These are phyloP conservation scores for Moesziomyces parantarcticus DNA, from an alignment of 1,284 basidiomycete species.

Conservation along the genomic window DNA sequence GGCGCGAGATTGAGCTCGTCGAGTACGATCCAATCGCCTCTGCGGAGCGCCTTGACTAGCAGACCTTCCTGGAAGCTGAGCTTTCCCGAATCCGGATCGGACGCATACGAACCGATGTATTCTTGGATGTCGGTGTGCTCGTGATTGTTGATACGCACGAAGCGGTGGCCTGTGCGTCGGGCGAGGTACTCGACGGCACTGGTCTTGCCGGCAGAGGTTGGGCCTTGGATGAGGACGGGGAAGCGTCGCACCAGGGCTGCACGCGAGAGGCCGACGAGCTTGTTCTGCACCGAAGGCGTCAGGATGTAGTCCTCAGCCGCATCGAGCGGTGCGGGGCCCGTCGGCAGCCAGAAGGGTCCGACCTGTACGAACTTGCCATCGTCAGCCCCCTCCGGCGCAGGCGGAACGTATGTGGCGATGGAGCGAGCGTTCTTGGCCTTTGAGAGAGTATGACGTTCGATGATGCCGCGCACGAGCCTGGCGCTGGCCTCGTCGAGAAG, in stretches of 20 bases:
- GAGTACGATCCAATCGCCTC: slow-evolving; percentile 97
- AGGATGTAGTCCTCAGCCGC: slow-evolving; percentile 84
- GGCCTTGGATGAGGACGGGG: slow-evolving; percentile 96
- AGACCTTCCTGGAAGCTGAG: slow-evolving; percentile 90
- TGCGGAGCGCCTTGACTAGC: slow-evolving; percentile 88
- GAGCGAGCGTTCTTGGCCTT: slow-evolving; percentile 78
- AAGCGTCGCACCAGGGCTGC: slow-evolving; percentile 89
- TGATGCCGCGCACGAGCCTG: slow-evolving; percentile 76
- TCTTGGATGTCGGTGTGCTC: slow-evolving; percentile 99
- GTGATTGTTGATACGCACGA: slow-evolving; percentile 99
- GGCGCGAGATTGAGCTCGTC: slow-evolving; percentile 98
- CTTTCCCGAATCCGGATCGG: slow-evolving; percentile 89
- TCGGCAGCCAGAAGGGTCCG: slow-evolving; percentile 89
- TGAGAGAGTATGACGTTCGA: slow-evolving; percentile 82
- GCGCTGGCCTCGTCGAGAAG: slow-evolving; percentile 83
- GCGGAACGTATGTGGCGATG: slow-evolving; percentile 55
- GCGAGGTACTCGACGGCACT: slow-evolving; percentile 97
- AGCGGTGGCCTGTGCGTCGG: slow-evolving; percentile 89
- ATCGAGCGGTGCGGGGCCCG: slow-evolving; percentile 74
- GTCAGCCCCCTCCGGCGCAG: slow-evolving; percentile 38
- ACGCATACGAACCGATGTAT: slow-evolving; percentile 95
- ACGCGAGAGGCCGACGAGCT: slow-evolving; percentile 89
- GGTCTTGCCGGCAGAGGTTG: slow-evolving; percentile 97
- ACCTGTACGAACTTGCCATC: slow-evolving; percentile 74
- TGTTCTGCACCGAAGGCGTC: slow-evolving; percentile 95